Evolutionary conservation across 352 stramenopile species (phyloP).

Genomic region (Phytophthora syringae): DNA sequence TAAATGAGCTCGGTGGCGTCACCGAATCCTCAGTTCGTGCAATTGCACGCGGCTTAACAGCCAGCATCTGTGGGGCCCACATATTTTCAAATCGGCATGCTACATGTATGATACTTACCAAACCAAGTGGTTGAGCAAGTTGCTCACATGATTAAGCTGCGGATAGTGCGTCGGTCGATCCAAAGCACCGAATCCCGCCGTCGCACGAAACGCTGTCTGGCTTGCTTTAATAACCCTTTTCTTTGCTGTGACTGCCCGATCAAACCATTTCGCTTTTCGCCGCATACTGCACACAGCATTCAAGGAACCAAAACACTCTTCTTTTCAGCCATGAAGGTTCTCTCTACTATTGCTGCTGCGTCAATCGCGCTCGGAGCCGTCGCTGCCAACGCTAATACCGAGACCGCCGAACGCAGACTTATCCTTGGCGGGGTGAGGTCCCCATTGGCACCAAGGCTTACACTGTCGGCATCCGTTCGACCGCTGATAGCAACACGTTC

Average conservation of each 20-base stretch:
- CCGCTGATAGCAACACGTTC: slow-evolving; percentile 16
- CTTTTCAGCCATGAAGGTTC: slow-evolving; percentile 17
- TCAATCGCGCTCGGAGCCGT: slow-evolving; percentile 11
- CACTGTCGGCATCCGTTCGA: slow-evolving; percentile 24
- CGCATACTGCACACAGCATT: slow-evolving; percentile 18
- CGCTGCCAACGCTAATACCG: not conserved
- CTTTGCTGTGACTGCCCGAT: not conserved
- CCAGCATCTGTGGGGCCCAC: no score
- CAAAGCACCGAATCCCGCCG: not conserved
- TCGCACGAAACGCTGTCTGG: not conserved
- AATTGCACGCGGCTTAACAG: no score
- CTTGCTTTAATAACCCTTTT: not conserved
- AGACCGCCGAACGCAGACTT: slow-evolving; percentile 16
- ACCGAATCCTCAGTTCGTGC: no score
- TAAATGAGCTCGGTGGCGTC: no score
- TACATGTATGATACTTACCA: no score
- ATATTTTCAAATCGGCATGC: slow-evolving; percentile 25
- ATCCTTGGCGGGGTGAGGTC: slow-evolving; percentile 47
- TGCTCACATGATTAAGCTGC: not conserved
- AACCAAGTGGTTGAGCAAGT: slow-evolving; percentile 3
- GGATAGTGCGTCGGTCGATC: not conserved
- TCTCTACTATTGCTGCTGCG: slow-evolving; percentile 11
- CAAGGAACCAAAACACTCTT: not conserved
- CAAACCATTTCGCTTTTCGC: slow-evolving; percentile 19
- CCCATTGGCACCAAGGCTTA: slow-evolving; percentile 44